Evolutionary conservation across 441 rosid genomes (phyloP).

Genomic region (Dalechampia spathulata): DNA sequence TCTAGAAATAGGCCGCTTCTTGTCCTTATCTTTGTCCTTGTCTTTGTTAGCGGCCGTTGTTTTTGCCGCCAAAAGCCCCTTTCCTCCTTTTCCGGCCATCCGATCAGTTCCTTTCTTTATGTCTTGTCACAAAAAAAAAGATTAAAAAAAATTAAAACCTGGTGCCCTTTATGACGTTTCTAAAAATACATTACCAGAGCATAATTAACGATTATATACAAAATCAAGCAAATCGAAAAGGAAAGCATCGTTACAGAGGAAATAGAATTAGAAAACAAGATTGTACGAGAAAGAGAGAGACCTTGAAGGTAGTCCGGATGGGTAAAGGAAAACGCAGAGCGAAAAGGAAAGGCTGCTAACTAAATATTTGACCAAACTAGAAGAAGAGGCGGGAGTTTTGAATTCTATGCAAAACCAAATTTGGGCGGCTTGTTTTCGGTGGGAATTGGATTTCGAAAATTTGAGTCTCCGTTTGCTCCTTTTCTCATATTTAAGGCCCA

Average conservation of each 20-base stretch:
- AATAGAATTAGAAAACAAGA: background rate
- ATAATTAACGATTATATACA: background rate
- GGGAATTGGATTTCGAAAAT: no score
- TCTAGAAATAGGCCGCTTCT: constrained; percentile 77
- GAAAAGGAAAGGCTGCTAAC: no score
- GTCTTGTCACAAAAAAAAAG: no score
- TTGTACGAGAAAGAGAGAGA: constrained; percentile 7
- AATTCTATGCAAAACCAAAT: background rate
- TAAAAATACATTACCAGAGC: background rate
- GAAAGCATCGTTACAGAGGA: background rate
- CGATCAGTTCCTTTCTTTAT: background rate
- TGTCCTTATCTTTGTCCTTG: constrained; percentile 63
- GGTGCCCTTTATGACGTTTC: no score
- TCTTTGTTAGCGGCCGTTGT: constrained; percentile 73
- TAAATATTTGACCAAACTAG: no score
- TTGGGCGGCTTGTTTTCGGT: constrained; percentile 21
- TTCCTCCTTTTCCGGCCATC: constrained; percentile 98
- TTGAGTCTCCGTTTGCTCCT: no score
- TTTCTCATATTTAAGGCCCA: no score
- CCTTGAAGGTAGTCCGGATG: constrained; percentile 4
- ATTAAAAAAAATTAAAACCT: no score
- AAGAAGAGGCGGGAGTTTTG: constrained; percentile 2
- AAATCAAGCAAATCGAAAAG: background rate
- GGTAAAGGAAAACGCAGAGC: background rate
- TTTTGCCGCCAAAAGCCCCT: constrained; percentile 81